Base-by-base conservation (phyloP, 148 eudicot species). In the Cornus florida region DNA sequence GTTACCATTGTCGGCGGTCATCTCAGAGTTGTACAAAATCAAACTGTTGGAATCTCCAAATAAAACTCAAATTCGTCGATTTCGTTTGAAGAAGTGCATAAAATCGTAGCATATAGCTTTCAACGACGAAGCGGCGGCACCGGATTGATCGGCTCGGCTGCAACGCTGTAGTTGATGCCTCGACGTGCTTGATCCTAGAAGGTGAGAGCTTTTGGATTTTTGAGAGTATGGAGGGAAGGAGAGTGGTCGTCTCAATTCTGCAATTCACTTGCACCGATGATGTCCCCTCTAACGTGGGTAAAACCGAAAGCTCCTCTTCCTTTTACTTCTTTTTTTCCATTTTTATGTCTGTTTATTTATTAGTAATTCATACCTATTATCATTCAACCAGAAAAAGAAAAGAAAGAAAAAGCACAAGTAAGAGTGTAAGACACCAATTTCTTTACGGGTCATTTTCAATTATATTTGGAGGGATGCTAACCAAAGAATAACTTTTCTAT, bases 261-360 rank as follows among this genome's bases (percentile, higher is more conserved):
- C 98, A 96, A 69, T 93, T 96, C 76, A 89, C 94, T 82, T 96
- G 98, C 88, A 78, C 95, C 69, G 98, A 96, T 73, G 98, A 93
- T 75, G 81, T 89, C 72, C 43, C 92, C 80, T 78, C 86, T 57
- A 96, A 93, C 75, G 67, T 96, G 75, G 73, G 82, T 72, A 86
- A 92, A 10, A 98, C 99, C 74, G 99, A 92, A 87, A 91, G 98
- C 98, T n/a, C 20, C 66, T 28, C 31, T 14, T 67, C 57, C 38
- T 56, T 22, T 31, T 57, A 68, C 32, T 66, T 43, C 38, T 9
- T 19, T 9, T 19, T 33, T 11, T 33, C 31, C 6, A 60, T 31
- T 33, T 62, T 53, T 7, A 53, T 0, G 28, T 28, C 28, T 53
- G 48, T 43, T 1, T 53, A 16, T 53, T 53, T 53, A 53, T 43